These are phyloP conservation scores for Coemansia sp. DNA, from an alignment of 192 early-diverging fungal species.

Conservation along the genomic window DNA sequence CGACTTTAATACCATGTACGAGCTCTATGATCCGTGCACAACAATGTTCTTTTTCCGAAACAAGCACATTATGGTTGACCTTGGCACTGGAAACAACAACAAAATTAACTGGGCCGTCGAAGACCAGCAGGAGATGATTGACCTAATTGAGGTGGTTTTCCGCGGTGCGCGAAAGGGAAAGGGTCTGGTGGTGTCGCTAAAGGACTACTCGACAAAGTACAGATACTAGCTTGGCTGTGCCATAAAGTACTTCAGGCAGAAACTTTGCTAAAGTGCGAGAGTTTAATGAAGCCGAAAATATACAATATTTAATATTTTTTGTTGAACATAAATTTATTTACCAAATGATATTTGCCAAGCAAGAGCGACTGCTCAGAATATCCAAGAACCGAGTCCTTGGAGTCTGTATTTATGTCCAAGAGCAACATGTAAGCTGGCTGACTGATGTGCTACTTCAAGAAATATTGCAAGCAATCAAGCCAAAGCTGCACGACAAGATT, in stretches of 20 bases:
- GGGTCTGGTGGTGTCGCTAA: slow-evolving; percentile 95
- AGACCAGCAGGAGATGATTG: slow-evolving; percentile 95
- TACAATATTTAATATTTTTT: background rate
- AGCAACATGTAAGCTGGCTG: slow-evolving; percentile 41
- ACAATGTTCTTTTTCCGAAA: slow-evolving; percentile 97
- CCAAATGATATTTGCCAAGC: slow-evolving; percentile 39
- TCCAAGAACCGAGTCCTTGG: slow-evolving; percentile 19
- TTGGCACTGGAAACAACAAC: slow-evolving; percentile 99
- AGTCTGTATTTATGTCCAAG: slow-evolving; percentile 40
- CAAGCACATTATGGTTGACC: slow-evolving; percentile 98
- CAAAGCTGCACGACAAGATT: slow-evolving; percentile 26
- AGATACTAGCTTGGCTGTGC: slow-evolving; percentile 68
- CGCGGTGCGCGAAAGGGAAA: slow-evolving; percentile 94
- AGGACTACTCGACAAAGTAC: slow-evolving; percentile 98
- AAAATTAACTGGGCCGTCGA: slow-evolving; percentile 97
- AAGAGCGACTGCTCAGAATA: slow-evolving; percentile 39
- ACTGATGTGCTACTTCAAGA: slow-evolving; percentile 48
- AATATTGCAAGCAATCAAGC: slow-evolving; percentile 39
- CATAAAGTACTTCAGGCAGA: slow-evolving; percentile 9
- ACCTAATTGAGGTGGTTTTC: slow-evolving; percentile 86
- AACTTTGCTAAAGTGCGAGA: background rate
- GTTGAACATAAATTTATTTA: background rate
- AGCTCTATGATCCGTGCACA: slow-evolving; percentile 97
- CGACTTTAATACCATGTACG: slow-evolving; percentile 95
- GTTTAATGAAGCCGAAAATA: background rate